Evolutionary conservation across 352 stramenopile species (phyloP), one percentile per base, ranked within the genome.

Genomic region (Globisporangium viniferum): DNA sequence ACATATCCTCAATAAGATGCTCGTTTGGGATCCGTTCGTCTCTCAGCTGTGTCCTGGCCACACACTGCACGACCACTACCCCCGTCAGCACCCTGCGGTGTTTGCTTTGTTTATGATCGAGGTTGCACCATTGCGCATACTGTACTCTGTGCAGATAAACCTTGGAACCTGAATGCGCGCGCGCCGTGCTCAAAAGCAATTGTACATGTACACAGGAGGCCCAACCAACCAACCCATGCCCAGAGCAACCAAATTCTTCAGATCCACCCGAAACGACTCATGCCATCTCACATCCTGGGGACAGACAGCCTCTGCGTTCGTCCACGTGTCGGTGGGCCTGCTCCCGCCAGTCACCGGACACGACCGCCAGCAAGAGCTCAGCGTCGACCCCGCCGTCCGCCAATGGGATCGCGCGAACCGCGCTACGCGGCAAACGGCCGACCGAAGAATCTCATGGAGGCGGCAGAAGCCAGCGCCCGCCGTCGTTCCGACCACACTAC

Each of bases 371-470:
- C n/a, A n/a, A 10, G 33, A n/a, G 57, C 22, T 3, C 35, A 35
- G 10, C 41, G 57, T 53, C 57, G 27, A 51, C 57, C 31, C 35
- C 55, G 31, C 31, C 7, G 31, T 62, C 57, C 31, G 14, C 57
- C 57, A 62, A 62, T 62, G 35, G 29, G 35, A 51, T 24, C n/a
- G 31, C 57, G 57, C 10, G 27, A 62, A 33, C 36, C 33, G n/a
- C 18, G 14, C 9, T n/a, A 62, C 57, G 57, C 33, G 35, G 29
- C 36, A 33, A 51, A 51, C 18, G 6, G 18, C 9, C 6, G 44
- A 51, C 44, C 24, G n/a, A 54, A 29, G 22, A 55, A 15, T 55
- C 48, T 55, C 48, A 3, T 54, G 48, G n/a, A 55, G n/a, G 48
- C n/a, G 20, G 46, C 46, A 8, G n/a, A 29, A 55, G n/a, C 10